Base-by-base conservation (phyloP, 768 basidiomycete species). In the Leccinellum rugosiceps region DNA sequence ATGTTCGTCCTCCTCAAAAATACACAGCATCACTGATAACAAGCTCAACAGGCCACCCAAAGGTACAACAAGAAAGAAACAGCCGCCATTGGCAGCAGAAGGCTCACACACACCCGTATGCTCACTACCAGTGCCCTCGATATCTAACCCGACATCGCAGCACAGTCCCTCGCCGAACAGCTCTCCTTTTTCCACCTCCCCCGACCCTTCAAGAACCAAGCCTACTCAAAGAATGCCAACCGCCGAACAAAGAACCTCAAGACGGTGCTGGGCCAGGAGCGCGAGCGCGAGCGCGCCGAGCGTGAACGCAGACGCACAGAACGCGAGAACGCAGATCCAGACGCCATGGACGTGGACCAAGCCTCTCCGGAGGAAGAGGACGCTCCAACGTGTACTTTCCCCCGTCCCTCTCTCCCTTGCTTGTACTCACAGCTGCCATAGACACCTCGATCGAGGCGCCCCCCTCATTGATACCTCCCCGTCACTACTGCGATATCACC, bases 381-480 rank as follows among this genome's bases (percentile, higher is more conserved):
- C 32, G 68, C 84, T 3, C 86, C 88, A 0, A 87, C 86, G 1
- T 92, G 90, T 89, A 56, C 50, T 69, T 65, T 13, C 7, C 25
- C 9, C 65, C 14, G 3, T 17, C 14, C 11, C 7, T 21, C 34
- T n/a, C 30, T 14, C 10, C 5, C 30, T 32, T 19, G 10, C 19
- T 13, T 31, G n/a, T 15, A 13, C n/a, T 4, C 49, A 15, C n/a
- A 21, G 28, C 15, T 21, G 26, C 25, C 38, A 7, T 58, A 92
- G 90, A 92, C 63, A 80, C 82, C 6, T 88, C 87, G 3, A 89
- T 94, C 44, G 92, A 94, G 68, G 90, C 92, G 6, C 89, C 92
- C 0, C 92, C 91, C 0, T 93, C 90, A 10, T 67, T 94, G 1
- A 74, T 89, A 8, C 91, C 92, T 3, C 87, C 85, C 48, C 78